Conservation (phyloP, 768 basidiomycete species). For the Tulasnella calospora region DNA sequence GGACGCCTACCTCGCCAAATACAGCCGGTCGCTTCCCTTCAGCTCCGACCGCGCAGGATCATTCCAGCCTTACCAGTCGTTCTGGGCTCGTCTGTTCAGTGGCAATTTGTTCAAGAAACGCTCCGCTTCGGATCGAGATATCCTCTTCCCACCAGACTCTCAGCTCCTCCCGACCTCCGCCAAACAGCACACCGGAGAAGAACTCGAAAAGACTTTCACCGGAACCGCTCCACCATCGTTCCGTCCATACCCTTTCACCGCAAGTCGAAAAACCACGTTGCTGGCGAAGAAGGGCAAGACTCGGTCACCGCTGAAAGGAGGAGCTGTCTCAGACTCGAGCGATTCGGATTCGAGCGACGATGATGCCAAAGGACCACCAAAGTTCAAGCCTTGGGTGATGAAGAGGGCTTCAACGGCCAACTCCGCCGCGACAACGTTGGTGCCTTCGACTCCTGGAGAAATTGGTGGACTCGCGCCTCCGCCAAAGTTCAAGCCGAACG, state of each 20-base stretch:
- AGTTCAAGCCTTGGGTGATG: constrained; percentile 17
- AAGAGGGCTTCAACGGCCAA: not conserved
- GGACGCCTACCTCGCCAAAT: constrained; percentile 61
- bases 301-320: constrained; percentile 7
- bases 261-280: not conserved
- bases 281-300: constrained; percentile 6
- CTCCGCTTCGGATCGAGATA: not conserved
- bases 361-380: not conserved
- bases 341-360: constrained; percentile 12
- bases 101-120: not conserved
- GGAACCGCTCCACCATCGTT: not conserved
- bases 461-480: not conserved
- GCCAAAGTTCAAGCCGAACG: not conserved
- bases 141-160: constrained; percentile 23
- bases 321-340: not conserved
- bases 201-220: not conserved
- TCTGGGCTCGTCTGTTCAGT: constrained; percentile 51
- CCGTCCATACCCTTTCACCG: constrained; percentile 1
- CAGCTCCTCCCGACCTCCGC: constrained; percentile 13
- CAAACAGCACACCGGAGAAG: not conserved
- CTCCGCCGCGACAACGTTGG: not conserved
- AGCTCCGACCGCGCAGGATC: constrained; percentile 48
- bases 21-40: constrained; percentile 50
- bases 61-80: constrained; percentile 50
- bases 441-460: not conserved